Evolutionary conservation across 345 rosid species (phyloP).

Genomic region (Adansonia digitata): DNA sequence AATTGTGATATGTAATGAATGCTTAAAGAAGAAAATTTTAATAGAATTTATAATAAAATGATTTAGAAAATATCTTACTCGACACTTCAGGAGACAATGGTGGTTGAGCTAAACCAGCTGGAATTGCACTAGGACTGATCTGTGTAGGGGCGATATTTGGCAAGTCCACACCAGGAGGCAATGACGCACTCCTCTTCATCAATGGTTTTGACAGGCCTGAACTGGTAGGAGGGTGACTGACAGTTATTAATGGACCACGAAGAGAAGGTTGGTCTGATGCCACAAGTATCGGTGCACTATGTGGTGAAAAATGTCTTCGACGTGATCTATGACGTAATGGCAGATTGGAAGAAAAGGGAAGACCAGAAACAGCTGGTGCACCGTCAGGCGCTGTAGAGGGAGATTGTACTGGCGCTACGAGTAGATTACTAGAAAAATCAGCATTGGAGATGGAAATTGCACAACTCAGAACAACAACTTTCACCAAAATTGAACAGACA

Average conservation of each 20-base stretch:
- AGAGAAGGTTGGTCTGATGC: slow-evolving; percentile 55
- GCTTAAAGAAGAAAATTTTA: neutral
- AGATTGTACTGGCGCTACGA: slow-evolving; percentile 33
- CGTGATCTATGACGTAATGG: slow-evolving; percentile 35
- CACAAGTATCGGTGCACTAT: slow-evolving; percentile 24
- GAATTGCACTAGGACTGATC: slow-evolving; percentile 42
- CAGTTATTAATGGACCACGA: slow-evolving; percentile 50
- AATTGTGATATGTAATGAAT: neutral
- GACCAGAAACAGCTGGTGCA: slow-evolving; percentile 40
- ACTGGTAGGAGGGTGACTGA: slow-evolving; percentile 58
- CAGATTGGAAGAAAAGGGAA: slow-evolving; percentile 24
- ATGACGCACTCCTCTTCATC: slow-evolving; percentile 43
- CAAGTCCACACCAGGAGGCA: slow-evolving; percentile 54
- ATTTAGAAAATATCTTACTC: slow-evolving; percentile 37
- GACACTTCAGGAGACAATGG: slow-evolving; percentile 72
- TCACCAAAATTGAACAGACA: slow-evolving; percentile 26
- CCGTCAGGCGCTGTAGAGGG: slow-evolving; percentile 33
- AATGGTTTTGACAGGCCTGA: slow-evolving; percentile 59
- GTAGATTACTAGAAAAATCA: slow-evolving; percentile 22
- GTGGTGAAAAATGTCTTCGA: slow-evolving; percentile 42
- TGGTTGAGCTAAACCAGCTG: slow-evolving; percentile 64
- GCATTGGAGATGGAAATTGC: slow-evolving; percentile 33
- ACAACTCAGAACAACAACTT: slow-evolving; percentile 11
- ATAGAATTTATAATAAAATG: neutral
- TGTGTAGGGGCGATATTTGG: slow-evolving; percentile 69